phyloP scores from a whole-genome alignment of 768 basidiomycete species.

The Inosperma sp. region DNA sequence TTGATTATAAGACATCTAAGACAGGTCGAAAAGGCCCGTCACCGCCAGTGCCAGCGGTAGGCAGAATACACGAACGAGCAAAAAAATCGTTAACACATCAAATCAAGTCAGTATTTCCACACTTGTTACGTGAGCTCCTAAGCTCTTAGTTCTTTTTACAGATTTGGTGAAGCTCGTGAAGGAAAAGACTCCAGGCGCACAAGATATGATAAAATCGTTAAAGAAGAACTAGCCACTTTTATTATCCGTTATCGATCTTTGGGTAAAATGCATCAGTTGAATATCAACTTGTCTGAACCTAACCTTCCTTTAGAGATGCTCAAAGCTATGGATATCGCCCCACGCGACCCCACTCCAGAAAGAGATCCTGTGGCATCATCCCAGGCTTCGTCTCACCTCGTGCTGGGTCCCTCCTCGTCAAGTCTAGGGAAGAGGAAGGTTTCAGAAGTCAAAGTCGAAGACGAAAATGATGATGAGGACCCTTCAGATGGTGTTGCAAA shows the following conservation, averaged over 20 bases:
- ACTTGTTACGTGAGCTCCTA: background rate
- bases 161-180: background rate
- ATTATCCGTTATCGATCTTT: slow-evolving; percentile 3
- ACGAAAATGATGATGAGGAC: background rate
- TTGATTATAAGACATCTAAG: background rate
- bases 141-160: background rate
- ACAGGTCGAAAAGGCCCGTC: background rate
- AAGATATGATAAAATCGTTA: background rate
- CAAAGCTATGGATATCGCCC: background rate
- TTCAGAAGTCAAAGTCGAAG: background rate
- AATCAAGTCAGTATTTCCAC: background rate
- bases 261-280: background rate
- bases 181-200: background rate
- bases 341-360: background rate
- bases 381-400: background rate
- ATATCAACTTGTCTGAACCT: background rate
- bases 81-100: slow-evolving; percentile 3
- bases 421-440: slow-evolving; percentile 2
- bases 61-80: background rate
- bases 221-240: background rate
- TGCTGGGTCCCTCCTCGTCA: background rate
- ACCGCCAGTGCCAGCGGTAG: background rate
- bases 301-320: slow-evolving; percentile 2
- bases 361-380: too few relatives aligned
- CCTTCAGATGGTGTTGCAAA: background rate